Evolutionary conservation across 2,329 filamentous ascomycete genomes (phyloP).

Genomic region (Clonostachys chloroleuca): DNA sequence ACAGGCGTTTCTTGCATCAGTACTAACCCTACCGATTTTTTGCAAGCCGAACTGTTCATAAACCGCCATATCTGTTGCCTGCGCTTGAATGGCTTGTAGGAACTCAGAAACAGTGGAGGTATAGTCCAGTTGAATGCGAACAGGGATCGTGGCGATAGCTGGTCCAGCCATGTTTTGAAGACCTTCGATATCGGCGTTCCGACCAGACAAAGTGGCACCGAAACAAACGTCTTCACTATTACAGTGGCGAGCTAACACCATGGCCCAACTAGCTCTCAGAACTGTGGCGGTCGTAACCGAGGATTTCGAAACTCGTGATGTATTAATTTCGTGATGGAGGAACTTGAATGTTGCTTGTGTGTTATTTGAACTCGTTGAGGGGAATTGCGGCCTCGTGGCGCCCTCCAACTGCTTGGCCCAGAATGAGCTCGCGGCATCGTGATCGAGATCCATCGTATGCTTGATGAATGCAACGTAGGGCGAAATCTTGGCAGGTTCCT

Average conservation of each 20-base stretch:
- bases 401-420: conserved; percentile 6
- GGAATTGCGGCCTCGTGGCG: background rate
- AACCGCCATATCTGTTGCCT: conserved; percentile 10
- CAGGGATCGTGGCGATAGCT: conserved; percentile 10
- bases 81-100: conserved; percentile 11
- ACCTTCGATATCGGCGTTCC: conserved; percentile 11
- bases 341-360: background rate
- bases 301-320: background rate
- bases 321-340: too few species aligned
- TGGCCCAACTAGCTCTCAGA: conserved; percentile 18
- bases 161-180: conserved; percentile 12
- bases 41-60: conserved; percentile 16
- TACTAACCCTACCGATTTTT: conserved; percentile 12
- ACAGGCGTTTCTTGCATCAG: conserved; percentile 2
- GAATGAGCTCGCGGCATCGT: conserved; percentile 1
- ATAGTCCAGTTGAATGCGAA: conserved; percentile 4
- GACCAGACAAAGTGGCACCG: conserved; percentile 13
- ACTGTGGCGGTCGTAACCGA: conserved; percentile 10
- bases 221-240: conserved; percentile 12
- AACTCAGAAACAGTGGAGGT: background rate
- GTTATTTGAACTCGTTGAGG: background rate
- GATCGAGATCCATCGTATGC: conserved; percentile 1
- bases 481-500: background rate
- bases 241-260: conserved; percentile 10
- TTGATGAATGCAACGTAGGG: conserved; percentile 5